Evolutionary conservation across 2,329 filamentous ascomycete genomes (phyloP).

Genomic region (Claviceps sp.): DNA sequence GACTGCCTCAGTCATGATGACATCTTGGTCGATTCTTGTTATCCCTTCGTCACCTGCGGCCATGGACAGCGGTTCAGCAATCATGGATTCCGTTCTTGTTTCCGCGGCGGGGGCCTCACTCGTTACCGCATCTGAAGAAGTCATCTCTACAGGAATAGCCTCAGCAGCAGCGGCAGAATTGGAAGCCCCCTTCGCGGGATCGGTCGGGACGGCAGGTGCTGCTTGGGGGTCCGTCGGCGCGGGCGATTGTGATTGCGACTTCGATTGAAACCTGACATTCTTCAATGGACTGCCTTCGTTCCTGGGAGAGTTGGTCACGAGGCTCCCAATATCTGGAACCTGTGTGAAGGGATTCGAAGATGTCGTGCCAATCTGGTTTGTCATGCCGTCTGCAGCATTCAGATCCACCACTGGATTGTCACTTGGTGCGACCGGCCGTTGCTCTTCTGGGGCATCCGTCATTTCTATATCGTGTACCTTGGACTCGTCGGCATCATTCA

Average conservation of each 20-base stretch:
- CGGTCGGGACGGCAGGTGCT: not conserved
- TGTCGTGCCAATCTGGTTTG: slow-evolving; percentile 8
- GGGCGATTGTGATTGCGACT: slow-evolving; percentile 17
- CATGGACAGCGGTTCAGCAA: slow-evolving; percentile 19
- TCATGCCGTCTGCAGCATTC: slow-evolving; percentile 15
- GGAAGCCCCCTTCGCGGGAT: not conserved
- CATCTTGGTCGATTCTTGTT: slow-evolving; percentile 14
- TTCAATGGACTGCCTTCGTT: slow-evolving; percentile 40
- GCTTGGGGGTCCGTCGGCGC: slow-evolving; percentile 27
- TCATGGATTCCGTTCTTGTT: slow-evolving; percentile 11
- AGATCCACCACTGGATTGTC: slow-evolving; percentile 12
- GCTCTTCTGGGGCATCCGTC: slow-evolving; percentile 19
- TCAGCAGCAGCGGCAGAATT: not conserved
- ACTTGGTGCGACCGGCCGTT: slow-evolving; percentile 11
- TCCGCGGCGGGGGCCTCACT: slow-evolving; percentile 4
- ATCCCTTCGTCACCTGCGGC: slow-evolving; percentile 17
- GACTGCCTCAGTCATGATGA: slow-evolving; percentile 1
- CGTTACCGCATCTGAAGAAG: not conserved
- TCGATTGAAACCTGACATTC: slow-evolving; percentile 29
- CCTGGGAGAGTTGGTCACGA: slow-evolving; percentile 18
- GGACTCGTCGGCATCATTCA: slow-evolving; percentile 28
- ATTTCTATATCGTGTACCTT: slow-evolving; percentile 24
- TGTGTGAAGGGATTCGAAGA: slow-evolving; percentile 19
- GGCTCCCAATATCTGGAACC: slow-evolving; percentile 16
- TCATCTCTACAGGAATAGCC: slow-evolving; percentile 2